These are phyloP conservation scores for Mycosarcoma maydis DNA, from an alignment of 1,284 basidiomycete genomes.

Conservation along the genomic window DNA sequence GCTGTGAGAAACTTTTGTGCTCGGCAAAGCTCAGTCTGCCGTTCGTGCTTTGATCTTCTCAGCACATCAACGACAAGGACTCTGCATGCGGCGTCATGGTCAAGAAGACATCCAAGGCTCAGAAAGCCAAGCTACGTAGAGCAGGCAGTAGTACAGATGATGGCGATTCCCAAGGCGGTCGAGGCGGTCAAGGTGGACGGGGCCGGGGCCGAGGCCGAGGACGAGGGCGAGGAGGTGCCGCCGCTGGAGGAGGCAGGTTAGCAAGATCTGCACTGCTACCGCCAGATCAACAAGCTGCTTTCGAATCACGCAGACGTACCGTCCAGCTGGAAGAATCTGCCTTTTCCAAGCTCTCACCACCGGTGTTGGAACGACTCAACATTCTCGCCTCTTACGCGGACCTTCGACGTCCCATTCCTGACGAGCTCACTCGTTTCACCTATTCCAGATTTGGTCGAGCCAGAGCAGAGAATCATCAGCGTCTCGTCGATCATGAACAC, in stretches of 20 bases:
- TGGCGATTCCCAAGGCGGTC: slow-evolving; percentile 11
- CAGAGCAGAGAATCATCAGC: slow-evolving; percentile 29
- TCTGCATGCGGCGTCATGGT: slow-evolving; percentile 17
- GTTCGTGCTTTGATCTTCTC: background rate
- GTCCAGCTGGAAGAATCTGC: slow-evolving; percentile 49
- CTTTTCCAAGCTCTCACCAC: slow-evolving; percentile 51
- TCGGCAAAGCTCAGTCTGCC: too few relatives aligned
- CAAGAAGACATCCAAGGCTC: slow-evolving; percentile 48
- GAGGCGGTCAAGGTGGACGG: slow-evolving; percentile 9
- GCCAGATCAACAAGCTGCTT: slow-evolving; percentile 34
- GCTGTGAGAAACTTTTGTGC: too few relatives aligned
- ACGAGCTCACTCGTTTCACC: slow-evolving; percentile 25
- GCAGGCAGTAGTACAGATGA: slow-evolving; percentile 14
- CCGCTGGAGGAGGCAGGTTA: slow-evolving; percentile 11
- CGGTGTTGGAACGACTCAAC: slow-evolving; percentile 50
- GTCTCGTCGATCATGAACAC: slow-evolving; percentile 12
- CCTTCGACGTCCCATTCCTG: slow-evolving; percentile 37
- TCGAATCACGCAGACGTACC: slow-evolving; percentile 34
- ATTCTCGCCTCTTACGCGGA: slow-evolving; percentile 46
- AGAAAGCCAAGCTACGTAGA: slow-evolving; percentile 38
- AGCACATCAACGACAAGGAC: background rate
- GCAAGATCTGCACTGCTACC: slow-evolving; percentile 29
- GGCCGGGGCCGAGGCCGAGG: slow-evolving; percentile 18
- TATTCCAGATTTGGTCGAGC: slow-evolving; percentile 44
- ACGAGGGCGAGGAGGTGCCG: slow-evolving; percentile 12